Percentiles rank a stretch among this genome's conserved stretches.
Conservation (phyloP, 2,329 filamentous ascomycete genomes). For the Botrytis paeoniae region DNA sequence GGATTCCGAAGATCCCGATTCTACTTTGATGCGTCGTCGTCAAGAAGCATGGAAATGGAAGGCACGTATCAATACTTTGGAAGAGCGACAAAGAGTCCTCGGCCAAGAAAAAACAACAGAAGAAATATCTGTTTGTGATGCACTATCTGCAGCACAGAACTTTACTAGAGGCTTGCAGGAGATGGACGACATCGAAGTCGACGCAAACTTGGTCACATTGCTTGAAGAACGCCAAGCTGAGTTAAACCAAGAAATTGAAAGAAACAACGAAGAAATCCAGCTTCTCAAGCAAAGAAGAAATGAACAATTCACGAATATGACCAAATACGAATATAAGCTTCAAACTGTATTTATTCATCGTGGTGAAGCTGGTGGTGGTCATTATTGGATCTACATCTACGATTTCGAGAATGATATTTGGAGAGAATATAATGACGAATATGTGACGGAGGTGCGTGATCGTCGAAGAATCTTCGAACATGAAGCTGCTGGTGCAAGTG, state of each 20-base stretch:
- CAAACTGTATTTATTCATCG: slow-evolving; percentile 93
- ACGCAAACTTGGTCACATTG: slow-evolving; percentile 41
- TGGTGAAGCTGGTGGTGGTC: slow-evolving; percentile 68
- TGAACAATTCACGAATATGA: slow-evolving; percentile 60
- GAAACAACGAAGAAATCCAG: slow-evolving; percentile 47
- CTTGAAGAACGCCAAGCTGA: slow-evolving; percentile 46
- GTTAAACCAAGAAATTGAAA: slow-evolving; percentile 46
- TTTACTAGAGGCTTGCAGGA: slow-evolving; percentile 46
- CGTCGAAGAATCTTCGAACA: slow-evolving; percentile 65
- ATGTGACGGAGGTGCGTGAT: slow-evolving; percentile 66
- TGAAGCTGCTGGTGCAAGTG: slow-evolving; percentile 56
- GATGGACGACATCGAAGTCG: slow-evolving; percentile 43
- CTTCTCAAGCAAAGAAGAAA: slow-evolving; percentile 42
- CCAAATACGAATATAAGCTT: slow-evolving; percentile 70
- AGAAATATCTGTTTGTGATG: slow-evolving; percentile 34
- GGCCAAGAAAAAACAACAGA: slow-evolving; percentile 21
- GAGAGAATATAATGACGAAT: slow-evolving; percentile 92
- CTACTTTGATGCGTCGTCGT: slow-evolving; percentile 60
- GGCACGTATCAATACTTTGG: slow-evolving; percentile 55
- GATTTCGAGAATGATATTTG: slow-evolving; percentile 80
- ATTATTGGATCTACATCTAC: slow-evolving; percentile 93
- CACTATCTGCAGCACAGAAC: slow-evolving; percentile 37
- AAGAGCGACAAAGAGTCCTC: slow-evolving; percentile 39
- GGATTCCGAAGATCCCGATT: slow-evolving; percentile 56
- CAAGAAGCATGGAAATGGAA: slow-evolving; percentile 74